Conservation (phyloP, 495 filamentous ascomycete genomes). For the Penicillium dipodomyicola region DNA sequence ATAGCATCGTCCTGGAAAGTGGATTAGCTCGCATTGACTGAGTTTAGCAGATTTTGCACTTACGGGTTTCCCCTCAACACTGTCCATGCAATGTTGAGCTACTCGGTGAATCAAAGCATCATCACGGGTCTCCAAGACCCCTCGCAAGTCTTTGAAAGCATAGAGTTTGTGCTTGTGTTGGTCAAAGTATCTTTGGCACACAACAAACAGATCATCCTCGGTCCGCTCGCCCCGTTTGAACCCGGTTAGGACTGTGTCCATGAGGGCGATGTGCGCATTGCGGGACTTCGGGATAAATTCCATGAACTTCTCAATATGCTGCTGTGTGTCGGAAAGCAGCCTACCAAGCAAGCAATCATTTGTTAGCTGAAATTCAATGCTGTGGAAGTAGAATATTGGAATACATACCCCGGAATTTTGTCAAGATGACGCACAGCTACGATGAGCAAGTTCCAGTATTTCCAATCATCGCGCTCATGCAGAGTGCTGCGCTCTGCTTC, state of each 20-base stretch:
- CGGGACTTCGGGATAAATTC: conserved; percentile 42
- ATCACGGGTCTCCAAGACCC: conserved; percentile 37
- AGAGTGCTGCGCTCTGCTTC: conserved; percentile 35
- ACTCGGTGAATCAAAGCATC: conserved; percentile 31
- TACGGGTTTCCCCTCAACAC: conserved; percentile 35
- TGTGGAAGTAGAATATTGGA: not conserved
- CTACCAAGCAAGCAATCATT: conserved; percentile 18
- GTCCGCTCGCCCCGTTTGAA: conserved; percentile 34
- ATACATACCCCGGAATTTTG: conserved; percentile 36
- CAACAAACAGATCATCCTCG: conserved; percentile 37
- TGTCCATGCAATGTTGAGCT: conserved; percentile 22
- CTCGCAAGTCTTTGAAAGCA: conserved; percentile 53
- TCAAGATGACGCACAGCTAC: conserved; percentile 25
- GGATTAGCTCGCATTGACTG: conserved; percentile 7
- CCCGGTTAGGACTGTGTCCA: conserved; percentile 30
- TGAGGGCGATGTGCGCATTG: conserved; percentile 46
- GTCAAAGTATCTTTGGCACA: conserved; percentile 50
- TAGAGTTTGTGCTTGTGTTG: conserved; percentile 49
- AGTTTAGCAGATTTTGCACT: conserved; percentile 6
- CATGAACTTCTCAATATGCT: conserved; percentile 38
- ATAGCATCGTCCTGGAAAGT: conserved; percentile 25
- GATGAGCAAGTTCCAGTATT: conserved; percentile 51
- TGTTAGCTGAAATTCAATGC: not conserved
- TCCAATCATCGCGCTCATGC: conserved; percentile 56
- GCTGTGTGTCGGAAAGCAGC: conserved; percentile 29